Conservation (phyloP, 768 basidiomycete species). For the Fistulinella prunicolor region DNA sequence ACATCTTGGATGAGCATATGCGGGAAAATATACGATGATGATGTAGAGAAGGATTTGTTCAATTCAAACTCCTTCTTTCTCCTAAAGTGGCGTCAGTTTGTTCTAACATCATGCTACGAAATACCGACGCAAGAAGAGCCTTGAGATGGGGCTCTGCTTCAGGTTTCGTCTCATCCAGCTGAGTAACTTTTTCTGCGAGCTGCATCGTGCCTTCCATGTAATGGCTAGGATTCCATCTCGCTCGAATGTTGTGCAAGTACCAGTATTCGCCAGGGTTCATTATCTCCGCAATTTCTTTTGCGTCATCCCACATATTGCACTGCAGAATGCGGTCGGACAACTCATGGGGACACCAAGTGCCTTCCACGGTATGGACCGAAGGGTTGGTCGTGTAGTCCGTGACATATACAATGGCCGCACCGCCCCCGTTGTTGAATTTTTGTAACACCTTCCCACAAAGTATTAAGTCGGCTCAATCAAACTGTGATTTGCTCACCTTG, state of each 20-base stretch:
- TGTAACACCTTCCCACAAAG: constrained; percentile 44
- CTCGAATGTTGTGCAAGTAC: constrained; percentile 50
- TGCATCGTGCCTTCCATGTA: constrained; percentile 54
- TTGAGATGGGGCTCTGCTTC: constrained; percentile 38
- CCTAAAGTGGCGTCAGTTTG: constrained; percentile 31
- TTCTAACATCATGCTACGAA: neutral
- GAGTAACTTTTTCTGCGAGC: constrained; percentile 40
- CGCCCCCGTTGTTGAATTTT: constrained; percentile 37
- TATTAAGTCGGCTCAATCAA: neutral
- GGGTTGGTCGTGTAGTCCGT: constrained; percentile 62
- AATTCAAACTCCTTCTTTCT: constrained; percentile 45
- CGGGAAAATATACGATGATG: constrained; percentile 35
- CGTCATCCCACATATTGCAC: constrained; percentile 58
- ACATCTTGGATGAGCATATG: constrained; percentile 50
- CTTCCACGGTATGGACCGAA: constrained; percentile 31
- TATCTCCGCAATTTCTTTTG: constrained; percentile 37
- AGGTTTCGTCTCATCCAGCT: constrained; percentile 41
- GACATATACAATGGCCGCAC: constrained; percentile 50
- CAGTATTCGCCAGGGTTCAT: constrained; percentile 54
- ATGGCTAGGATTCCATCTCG: constrained; percentile 37
- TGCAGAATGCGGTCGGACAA: constrained; percentile 47
- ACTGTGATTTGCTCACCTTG: constrained; percentile 41
- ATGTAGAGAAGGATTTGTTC: constrained; percentile 15
- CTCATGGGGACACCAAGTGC: constrained; percentile 46
- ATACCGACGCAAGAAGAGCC: constrained; percentile 51